Evolutionary conservation across 2,329 filamentous ascomycete species (phyloP).

Genomic region (Sporothrix brunneoviolacea): DNA sequence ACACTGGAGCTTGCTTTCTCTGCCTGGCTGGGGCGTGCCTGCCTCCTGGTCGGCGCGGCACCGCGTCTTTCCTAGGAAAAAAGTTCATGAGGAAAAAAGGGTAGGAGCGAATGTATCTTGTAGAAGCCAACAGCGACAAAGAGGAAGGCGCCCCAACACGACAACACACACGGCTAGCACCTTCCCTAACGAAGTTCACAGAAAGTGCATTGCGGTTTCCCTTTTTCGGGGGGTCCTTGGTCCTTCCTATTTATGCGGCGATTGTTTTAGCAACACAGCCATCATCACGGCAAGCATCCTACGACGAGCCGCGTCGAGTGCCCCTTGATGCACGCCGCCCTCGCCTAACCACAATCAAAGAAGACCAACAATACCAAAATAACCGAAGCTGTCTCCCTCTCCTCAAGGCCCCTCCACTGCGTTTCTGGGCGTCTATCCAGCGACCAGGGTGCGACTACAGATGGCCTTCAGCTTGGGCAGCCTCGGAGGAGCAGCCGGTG

Average conservation of each 20-base stretch:
- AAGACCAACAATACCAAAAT: background rate
- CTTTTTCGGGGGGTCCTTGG: too few species aligned
- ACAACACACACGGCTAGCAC: background rate
- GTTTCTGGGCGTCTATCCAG: slow-evolving; percentile 11
- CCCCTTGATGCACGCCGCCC: background rate
- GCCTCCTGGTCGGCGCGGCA: slow-evolving; percentile 10
- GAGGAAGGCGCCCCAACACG: background rate
- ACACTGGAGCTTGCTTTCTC: background rate
- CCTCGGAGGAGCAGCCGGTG: slow-evolving; percentile 37
- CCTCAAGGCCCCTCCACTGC: slow-evolving; percentile 7
- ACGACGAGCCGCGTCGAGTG: background rate
- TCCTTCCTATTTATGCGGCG: background rate
- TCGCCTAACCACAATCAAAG: background rate
- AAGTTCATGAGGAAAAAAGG: slow-evolving; percentile 1
- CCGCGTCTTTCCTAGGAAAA: slow-evolving; percentile 11
- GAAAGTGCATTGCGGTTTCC: background rate
- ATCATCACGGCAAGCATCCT: background rate
- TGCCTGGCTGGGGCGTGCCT: background rate
- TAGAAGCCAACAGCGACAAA: background rate
- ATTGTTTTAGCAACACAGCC: background rate
- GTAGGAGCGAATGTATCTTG: background rate
- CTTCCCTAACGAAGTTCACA: background rate
- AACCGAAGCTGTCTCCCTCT: slow-evolving; percentile 3
- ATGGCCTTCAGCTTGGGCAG: slow-evolving; percentile 62
- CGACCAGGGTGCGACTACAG: slow-evolving; percentile 9